Evolutionary conservation across 768 basidiomycete genomes (phyloP), one percentile per base, ranked within the genome.

Genomic region (Lactarius hengduanensis): DNA sequence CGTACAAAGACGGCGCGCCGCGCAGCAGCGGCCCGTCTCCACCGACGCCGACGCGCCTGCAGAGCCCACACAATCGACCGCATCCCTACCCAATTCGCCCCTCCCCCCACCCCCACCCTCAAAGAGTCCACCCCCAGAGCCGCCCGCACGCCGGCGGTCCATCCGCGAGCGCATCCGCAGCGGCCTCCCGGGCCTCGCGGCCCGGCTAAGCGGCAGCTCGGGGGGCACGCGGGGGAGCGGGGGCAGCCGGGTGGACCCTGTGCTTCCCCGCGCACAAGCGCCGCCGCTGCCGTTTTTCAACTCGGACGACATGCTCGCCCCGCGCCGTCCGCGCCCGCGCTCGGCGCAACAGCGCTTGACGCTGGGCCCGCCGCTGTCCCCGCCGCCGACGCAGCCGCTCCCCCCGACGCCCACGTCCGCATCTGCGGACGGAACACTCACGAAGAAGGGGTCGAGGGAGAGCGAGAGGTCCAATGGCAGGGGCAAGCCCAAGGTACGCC

Each of bases 231-330:
- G 26, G 15, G 22, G 22, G 16, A 43, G 57, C 11, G 34, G 61
- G 4, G 30, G 53, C 9, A 67, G 62, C 15, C 66, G 41, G 22
- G 66, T 54, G 4, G 66, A 67, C 28, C 66, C 66, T 0, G 66
- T 67, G 1, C 30, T 67, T 0, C 66, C 66, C 0, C 57, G 61
- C 15, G 2, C 11, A 1, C 50, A 61, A 9, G 3, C 4, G 8
- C n/a, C 56, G 1, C 20, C 47, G 9, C 28, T 11, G 3, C 13
- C 20, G 7, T 3, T 11, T 34, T 67, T 67, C 43, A 67, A 67
- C 30, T 20, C 62, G 0, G 58, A 67, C 18, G 58, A 63, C 54
- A 67, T 63, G 66, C 28, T 67, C 43, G 62, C 66, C 3, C 60
- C 60, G 9, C 62, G 32, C 5, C 62, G 40, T 36, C 18, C 56